phyloP scores from a whole-genome alignment of 1,284 basidiomycete species.

The Naganishia liquefaciens region DNA sequence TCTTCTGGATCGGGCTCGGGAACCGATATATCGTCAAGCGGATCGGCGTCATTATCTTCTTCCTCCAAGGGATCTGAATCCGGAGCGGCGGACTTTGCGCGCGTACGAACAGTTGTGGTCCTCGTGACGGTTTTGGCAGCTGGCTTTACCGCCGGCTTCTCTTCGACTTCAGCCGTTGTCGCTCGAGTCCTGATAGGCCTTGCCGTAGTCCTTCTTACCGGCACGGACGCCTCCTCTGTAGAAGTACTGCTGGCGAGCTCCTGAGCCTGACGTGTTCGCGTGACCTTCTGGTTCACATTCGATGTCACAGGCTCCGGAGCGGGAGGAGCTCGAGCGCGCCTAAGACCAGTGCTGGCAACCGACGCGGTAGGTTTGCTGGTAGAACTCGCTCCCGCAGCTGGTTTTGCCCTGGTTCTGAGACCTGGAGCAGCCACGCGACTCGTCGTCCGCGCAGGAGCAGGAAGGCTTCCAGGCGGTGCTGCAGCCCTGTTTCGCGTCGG shows the following conservation, averaged over 20 bases:
- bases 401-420: neutral
- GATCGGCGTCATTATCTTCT: slow-evolving; percentile 14
- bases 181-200: slow-evolving; percentile 3
- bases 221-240: slow-evolving; percentile 5
- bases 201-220: neutral
- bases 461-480: neutral
- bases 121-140: slow-evolving; percentile 1
- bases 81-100: slow-evolving; percentile 6
- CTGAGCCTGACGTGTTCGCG: slow-evolving; percentile 7
- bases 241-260: slow-evolving; percentile 1
- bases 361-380: slow-evolving; percentile 1
- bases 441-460: neutral
- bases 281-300: slow-evolving; percentile 4
- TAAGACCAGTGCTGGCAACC: neutral
- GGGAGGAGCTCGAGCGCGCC: slow-evolving; percentile 4
- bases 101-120: neutral
- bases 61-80: neutral
- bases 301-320: neutral
- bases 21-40: slow-evolving; percentile 20
- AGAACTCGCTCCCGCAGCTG: neutral
- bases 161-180: slow-evolving; percentile 7
- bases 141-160: neutral
- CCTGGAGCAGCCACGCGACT: slow-evolving; percentile 1
- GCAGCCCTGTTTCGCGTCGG: slow-evolving; percentile 4
- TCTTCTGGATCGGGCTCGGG: slow-evolving; percentile 26